Evolutionary conservation across 139 green algal genomes (phyloP), one percentile per base, ranked within the genome.

Genomic region (Micromonas commoda): DNA sequence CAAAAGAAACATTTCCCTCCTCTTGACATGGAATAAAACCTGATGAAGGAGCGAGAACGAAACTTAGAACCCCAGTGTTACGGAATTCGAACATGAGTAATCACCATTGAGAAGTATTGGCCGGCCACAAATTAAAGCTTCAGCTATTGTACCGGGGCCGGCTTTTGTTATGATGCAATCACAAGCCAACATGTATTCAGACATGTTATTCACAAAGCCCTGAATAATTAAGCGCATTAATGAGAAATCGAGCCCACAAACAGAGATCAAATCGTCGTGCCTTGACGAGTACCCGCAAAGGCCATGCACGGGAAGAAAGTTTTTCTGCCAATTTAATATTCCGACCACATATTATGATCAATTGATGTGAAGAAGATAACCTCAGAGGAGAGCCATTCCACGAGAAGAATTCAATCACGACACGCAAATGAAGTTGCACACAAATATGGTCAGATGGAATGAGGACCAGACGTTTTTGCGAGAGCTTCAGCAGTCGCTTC

Each of bases 121-220:
- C 2, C 60, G 21, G 31, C 68, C 68, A 31, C 68, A 75, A 24
- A 63, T 75, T 20, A 75, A 13, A 19, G 68, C 68, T 34, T 75
- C 68, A 33, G 68, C 68, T 61, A 75, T 75, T 63, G 68, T 75
- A 23, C 68, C 68, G 16, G 68, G 68, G 53, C 68, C 68, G 26
- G 68, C 68, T 39, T 75, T 75, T 29, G 68, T 63, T 29, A 75
- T 75, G 31, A 75, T 39, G 61, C 68, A 75, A 32, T 75, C 68
- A 61, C 68, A 75, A 34, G 37, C n/a, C 1, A 37, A 38, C 68
- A 75, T 75, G 61, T 75, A 75, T 75, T 75, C 68, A 9, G 68
- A 38, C 68, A 75, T 75, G 2, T 75, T 75, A 26, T 75, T 60
- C 5, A 75, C 68, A 37, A 75, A 75, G 28, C 68, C 68, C 68